Conservation (phyloP, 139 green algal genomes). For the Asterochloris sp. region DNA sequence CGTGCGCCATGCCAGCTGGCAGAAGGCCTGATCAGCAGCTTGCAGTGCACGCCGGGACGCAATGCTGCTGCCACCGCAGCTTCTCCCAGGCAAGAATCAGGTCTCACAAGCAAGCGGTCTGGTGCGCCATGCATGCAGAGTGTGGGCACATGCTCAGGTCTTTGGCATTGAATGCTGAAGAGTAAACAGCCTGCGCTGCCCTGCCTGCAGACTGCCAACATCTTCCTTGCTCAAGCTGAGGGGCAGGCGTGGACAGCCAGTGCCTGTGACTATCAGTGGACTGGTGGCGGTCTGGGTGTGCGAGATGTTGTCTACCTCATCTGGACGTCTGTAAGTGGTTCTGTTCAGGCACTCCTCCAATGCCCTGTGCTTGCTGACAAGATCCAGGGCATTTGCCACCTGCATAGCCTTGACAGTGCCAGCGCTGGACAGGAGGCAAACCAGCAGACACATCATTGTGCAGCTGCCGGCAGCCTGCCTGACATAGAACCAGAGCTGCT, state of each 20-base stretch:
- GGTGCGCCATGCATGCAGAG: not conserved
- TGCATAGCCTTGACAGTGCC: no score
- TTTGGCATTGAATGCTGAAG: not conserved
- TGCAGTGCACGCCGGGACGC: not conserved
- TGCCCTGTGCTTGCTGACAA: no score
- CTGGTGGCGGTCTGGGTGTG: not conserved
- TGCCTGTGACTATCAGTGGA: constrained; percentile 12
- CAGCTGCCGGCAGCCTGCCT: no score
- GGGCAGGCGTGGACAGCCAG: constrained; percentile 4
- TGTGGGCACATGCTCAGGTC: not conserved
- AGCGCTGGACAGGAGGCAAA: no score
- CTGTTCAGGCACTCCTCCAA: no score
- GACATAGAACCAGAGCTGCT: no score
- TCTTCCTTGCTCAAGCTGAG: not conserved
- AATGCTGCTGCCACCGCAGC: not conserved
- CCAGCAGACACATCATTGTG: no score
- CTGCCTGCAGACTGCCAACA: constrained; percentile 9
- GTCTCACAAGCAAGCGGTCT: not conserved
- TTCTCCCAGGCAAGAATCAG: not conserved
- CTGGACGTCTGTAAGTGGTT: not conserved
- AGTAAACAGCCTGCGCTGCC: no score
- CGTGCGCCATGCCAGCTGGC: no score
- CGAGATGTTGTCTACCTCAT: constrained; percentile 12
- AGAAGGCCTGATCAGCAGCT: no score
- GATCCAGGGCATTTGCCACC: no score